These are phyloP conservation scores for Rhizoclosmatium sp. DNA, from an alignment of 192 early-diverging fungal genomes.

Conservation along the genomic window DNA sequence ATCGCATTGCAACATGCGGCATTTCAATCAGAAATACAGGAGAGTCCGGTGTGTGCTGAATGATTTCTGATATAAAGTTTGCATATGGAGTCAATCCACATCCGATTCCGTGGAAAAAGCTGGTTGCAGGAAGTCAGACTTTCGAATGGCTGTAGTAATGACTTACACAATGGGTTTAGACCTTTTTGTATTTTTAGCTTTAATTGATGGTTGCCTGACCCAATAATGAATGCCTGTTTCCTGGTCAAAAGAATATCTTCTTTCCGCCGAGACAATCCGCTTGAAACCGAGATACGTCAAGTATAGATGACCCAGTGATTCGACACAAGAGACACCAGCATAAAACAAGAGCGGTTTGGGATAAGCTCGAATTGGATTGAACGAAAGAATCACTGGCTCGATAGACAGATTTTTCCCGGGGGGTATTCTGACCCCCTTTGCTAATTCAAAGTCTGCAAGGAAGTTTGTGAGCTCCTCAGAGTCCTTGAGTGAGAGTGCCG, in stretches of 20 bases:
- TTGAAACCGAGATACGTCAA: conserved; percentile 28
- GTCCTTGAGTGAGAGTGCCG: not conserved
- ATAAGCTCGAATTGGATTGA: conserved; percentile 32
- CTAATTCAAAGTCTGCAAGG: conserved; percentile 28
- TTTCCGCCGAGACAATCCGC: not conserved
- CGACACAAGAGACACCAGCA: conserved; percentile 2
- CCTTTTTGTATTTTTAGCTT: not conserved
- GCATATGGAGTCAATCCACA: conserved; percentile 28
- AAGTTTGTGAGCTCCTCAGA: conserved; percentile 16
- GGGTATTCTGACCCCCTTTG: conserved; percentile 19
- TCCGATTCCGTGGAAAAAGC: conserved; percentile 45
- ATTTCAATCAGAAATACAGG: conserved; percentile 37
- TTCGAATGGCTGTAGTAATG: not conserved
- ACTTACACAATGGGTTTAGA: not conserved
- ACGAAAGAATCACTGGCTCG: conserved; percentile 21
- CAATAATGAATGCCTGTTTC: conserved; percentile 7
- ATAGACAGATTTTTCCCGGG: conserved; percentile 31
- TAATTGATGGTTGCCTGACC: not conserved
- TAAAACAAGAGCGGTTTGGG: conserved; percentile 40
- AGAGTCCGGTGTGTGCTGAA: not conserved
- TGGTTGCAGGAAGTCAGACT: not conserved
- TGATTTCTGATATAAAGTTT: conserved; percentile 18
- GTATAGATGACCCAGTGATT: conserved; percentile 7
- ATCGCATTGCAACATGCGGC: conserved; percentile 56
- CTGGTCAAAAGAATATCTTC: not conserved